Base-by-base conservation (phyloP, 2,329 filamentous ascomycete species). In the Arthrinium phaeospermum region DNA sequence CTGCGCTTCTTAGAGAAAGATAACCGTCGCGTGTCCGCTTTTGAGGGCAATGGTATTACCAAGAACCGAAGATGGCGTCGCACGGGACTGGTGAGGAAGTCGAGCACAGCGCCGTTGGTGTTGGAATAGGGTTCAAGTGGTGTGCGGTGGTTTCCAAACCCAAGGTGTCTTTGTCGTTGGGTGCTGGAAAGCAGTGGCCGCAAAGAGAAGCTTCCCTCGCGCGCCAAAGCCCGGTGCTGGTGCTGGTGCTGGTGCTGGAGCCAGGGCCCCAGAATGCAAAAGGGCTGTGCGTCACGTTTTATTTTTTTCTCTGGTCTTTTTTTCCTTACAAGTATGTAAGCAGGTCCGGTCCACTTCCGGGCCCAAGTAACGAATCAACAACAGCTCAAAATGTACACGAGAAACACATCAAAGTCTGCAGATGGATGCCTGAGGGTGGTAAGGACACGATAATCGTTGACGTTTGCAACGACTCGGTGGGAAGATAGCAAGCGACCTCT, bases 311-410 rank as follows among this genome's bases (percentile, higher is more conserved):
- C 37, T 41, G 19, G 2, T n/a, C 30, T 64, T 64, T 64, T 64
- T 64, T 64, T 37, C 19, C 19, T 7, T 41, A 41, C 41, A 64
- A 41, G 19, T 64, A 64, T 24, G 19, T 64, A 51, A 71, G 73
- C 71, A 75, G 74, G 74, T 78, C 77, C 75, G 74, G 75, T 75
- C 71, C 74, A 75, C 72, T 75, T 77, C 75, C 76, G 73, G 70
- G 73, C 57, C 51, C 61, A 71, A 19, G 61, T 71, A 64, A 51
- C 49, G 57, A 51, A 51, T 19, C 22, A 70, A 68, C 34, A 70
- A 72, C 46, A 67, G 70, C 57, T 64, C 34, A 37, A 24, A 22
- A 22, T n/a, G 57, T 41, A n/a, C 30, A 14, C 34, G 10, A 34
- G 34, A 13, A 34, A 7, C 22, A 19, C 51, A 10, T 57, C 14